These are phyloP conservation scores for Eucalyptus erythrocorys DNA, from an alignment of 345 rosid genomes.

Conservation along the genomic window DNA sequence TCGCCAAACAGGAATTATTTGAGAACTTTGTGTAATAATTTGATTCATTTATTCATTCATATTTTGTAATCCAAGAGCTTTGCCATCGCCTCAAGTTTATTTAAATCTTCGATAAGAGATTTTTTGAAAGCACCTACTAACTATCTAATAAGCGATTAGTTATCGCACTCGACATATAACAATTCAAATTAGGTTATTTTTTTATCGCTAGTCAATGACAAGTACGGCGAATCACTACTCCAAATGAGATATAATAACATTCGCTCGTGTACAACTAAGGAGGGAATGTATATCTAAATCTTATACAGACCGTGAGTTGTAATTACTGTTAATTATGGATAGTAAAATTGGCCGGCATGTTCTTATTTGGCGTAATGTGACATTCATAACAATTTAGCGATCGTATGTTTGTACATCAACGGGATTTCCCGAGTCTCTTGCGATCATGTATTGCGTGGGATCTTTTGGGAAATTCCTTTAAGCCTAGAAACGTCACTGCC, in stretches of 20 bases:
- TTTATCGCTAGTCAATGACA: not conserved
- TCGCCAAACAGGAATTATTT: not conserved
- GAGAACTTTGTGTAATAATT: not conserved
- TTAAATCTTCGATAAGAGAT: not conserved
- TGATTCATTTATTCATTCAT: not conserved
- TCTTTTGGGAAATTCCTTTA: too few relatives aligned
- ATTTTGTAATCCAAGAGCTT: not conserved
- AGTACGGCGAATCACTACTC: not conserved
- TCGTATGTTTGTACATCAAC: not conserved
- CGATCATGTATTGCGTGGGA: too few relatives aligned
- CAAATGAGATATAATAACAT: not conserved
- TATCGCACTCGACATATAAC: not conserved
- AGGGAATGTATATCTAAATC: not conserved
- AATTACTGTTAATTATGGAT: not conserved
- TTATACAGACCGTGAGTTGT: not conserved
- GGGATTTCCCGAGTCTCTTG: too few relatives aligned
- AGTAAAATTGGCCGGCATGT: not conserved
- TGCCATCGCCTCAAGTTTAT: not conserved
- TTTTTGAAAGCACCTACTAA: not conserved
- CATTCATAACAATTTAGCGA: not conserved
- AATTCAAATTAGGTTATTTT: not conserved
- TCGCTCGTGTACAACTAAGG: accelerated
- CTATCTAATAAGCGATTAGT: not conserved
- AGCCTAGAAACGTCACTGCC: not conserved
- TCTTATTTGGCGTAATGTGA: not conserved